phyloP scores from a whole-genome alignment of 148 eudicot species.

The Spergularia bocconei region DNA sequence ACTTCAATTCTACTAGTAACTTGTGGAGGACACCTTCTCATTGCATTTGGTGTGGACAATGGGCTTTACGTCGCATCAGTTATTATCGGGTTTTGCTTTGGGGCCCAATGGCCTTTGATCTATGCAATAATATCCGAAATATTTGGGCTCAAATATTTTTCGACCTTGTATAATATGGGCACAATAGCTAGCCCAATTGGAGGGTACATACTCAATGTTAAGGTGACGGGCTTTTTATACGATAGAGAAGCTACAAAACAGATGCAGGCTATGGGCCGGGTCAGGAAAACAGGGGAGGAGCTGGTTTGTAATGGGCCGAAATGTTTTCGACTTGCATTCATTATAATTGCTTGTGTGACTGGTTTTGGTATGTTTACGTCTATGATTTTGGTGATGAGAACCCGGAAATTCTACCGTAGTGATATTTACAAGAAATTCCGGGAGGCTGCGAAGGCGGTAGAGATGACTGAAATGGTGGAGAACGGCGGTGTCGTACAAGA shows the following conservation, averaged over 20 bases:
- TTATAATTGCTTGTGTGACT: slow-evolving; percentile 10
- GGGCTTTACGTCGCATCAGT: slow-evolving; percentile 7
- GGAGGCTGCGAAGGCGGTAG: neutral
- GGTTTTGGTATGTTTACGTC: slow-evolving; percentile 4
- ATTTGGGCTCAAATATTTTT: slow-evolving; percentile 14
- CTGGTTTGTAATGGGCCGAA: slow-evolving; percentile 4
- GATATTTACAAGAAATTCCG: slow-evolving; percentile 12
- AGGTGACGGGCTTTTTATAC: slow-evolving; percentile 5
- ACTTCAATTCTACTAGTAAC: neutral
- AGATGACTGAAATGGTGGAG: neutral
- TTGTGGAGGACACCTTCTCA: slow-evolving; percentile 2
- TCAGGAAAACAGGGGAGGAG: slow-evolving; percentile 11
- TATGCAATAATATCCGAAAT: slow-evolving; percentile 11
- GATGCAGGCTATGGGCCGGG: slow-evolving; percentile 1
- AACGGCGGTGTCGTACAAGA: too few relatives aligned
- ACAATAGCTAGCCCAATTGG: slow-evolving; percentile 15
- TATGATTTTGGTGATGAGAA: slow-evolving; percentile 12
- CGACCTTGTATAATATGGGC: slow-evolving; percentile 14
- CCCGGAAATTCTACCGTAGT: neutral
- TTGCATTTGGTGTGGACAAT: neutral
- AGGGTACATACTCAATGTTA: slow-evolving; percentile 14
- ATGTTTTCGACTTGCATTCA: slow-evolving; percentile 7
- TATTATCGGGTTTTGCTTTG: slow-evolving; percentile 9
- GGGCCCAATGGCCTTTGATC: slow-evolving; percentile 15
- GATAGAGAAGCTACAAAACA: slow-evolving; percentile 9